Evolutionary conservation across 768 basidiomycete genomes (phyloP).

Genomic region (Auricularia sp.): DNA sequence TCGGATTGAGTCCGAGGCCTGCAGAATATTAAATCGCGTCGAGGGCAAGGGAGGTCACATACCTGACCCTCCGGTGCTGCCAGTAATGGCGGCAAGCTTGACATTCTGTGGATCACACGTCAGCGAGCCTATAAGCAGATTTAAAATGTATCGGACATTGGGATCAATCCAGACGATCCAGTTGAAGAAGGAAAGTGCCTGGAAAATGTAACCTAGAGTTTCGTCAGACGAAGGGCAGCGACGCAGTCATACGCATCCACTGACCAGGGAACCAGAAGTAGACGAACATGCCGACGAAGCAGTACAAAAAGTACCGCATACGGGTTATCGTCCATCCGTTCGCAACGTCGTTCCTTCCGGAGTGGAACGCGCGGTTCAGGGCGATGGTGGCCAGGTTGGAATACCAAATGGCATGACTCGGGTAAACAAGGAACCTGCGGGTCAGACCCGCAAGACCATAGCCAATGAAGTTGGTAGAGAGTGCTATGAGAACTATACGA

Average conservation of each 20-base stretch:
- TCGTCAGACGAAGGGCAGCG: slow-evolving; percentile 29
- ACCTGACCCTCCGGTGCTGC: slow-evolving; percentile 11
- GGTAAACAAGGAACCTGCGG: slow-evolving; percentile 16
- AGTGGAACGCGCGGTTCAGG: slow-evolving; percentile 14
- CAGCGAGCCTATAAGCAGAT: too few species aligned
- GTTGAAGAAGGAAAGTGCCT: slow-evolving; percentile 18
- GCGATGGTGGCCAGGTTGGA: slow-evolving; percentile 19
- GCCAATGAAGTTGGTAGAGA: slow-evolving; percentile 14
- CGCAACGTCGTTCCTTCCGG: slow-evolving; percentile 12
- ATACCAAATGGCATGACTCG: slow-evolving; percentile 16
- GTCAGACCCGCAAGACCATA: slow-evolving; percentile 14
- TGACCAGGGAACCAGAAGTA: slow-evolving; percentile 21
- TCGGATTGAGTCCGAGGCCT: slow-evolving; percentile 27
- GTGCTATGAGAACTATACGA: background rate
- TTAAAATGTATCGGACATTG: slow-evolving; percentile 8
- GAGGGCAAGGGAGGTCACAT: too few species aligned
- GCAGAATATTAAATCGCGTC: slow-evolving; percentile 4
- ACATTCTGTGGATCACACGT: slow-evolving; percentile 15
- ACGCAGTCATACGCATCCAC: slow-evolving; percentile 16
- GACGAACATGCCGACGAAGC: slow-evolving; percentile 8
- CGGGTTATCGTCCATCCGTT: slow-evolving; percentile 12
- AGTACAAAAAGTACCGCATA: slow-evolving; percentile 10
- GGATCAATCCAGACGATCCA: slow-evolving; percentile 32
- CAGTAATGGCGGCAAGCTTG: slow-evolving; percentile 12
- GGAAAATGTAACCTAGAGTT: slow-evolving; percentile 30